These are phyloP conservation scores for Floccularia luteovirens DNA, from an alignment of 768 basidiomycete species.

Conservation along the genomic window DNA sequence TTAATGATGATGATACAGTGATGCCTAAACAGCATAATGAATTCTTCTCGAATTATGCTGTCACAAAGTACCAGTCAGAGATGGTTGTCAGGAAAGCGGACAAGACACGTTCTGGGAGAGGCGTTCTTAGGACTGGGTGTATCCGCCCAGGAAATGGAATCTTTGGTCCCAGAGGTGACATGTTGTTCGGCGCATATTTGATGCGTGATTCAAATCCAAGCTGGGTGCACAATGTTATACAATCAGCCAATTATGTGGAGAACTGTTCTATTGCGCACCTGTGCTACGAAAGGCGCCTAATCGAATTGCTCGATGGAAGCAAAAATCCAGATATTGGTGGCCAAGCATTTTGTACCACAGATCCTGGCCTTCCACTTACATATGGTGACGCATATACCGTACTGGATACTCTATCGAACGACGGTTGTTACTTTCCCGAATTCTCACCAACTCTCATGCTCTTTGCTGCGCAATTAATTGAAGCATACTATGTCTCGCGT, in stretches of 20 bases:
- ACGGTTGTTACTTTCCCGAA: conserved; percentile 44
- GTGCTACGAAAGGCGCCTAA: conserved; percentile 63
- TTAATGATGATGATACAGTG: conserved; percentile 52
- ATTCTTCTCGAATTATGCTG: conserved; percentile 77
- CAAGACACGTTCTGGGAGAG: conserved; percentile 17
- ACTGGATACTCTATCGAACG: conserved; percentile 48
- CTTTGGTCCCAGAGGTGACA: conserved; percentile 71
- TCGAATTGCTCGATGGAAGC: conserved; percentile 42
- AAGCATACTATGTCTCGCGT: conserved; percentile 44
- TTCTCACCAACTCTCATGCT: conserved; percentile 62
- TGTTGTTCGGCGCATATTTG: conserved; percentile 58
- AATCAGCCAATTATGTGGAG: conserved; percentile 69
- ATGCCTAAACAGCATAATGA: conserved; percentile 48
- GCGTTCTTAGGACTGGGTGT: conserved; percentile 55
- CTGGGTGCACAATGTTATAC: conserved; percentile 51
- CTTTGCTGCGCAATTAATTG: conserved; percentile 50
- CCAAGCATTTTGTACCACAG: conserved; percentile 58
- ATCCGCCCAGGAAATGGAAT: conserved; percentile 76
- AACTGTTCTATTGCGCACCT: conserved; percentile 70
- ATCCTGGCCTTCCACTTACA: conserved; percentile 56
- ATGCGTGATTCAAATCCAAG: conserved; percentile 50
- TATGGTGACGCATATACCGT: conserved; percentile 55
- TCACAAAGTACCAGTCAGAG: conserved; percentile 57
- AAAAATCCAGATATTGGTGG: conserved; percentile 63
- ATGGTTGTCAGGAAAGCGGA: conserved; percentile 29